phyloP scores from a whole-genome alignment of 768 basidiomycete species.

The Amanita rimosa region DNA sequence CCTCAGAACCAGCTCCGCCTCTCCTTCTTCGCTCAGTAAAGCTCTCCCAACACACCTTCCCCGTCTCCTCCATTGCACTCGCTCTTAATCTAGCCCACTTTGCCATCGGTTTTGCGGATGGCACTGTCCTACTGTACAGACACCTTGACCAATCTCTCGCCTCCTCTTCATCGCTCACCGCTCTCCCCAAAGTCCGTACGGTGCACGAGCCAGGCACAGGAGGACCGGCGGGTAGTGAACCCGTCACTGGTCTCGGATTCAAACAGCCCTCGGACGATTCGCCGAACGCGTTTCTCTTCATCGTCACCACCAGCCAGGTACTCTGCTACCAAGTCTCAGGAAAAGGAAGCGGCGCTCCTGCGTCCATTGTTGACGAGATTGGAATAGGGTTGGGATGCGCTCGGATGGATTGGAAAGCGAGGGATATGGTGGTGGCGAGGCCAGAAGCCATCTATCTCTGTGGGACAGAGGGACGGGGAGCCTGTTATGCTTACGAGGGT shows the following conservation, averaged over 20 bases:
- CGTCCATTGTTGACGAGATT: slow-evolving; percentile 73
- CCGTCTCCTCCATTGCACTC: slow-evolving; percentile 47
- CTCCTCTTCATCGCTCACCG: slow-evolving; percentile 53
- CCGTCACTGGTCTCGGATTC: slow-evolving; percentile 90
- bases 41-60: slow-evolving; percentile 3
- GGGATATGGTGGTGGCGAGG: slow-evolving; percentile 73
- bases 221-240: slow-evolving; percentile 39
- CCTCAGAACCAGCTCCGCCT: too few species aligned
- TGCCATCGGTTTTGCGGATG: slow-evolving; percentile 90
- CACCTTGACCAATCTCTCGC: slow-evolving; percentile 86
- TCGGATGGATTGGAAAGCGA: slow-evolving; percentile 61
- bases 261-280: slow-evolving; percentile 42
- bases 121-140: slow-evolving; percentile 83
- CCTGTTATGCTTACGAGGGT: slow-evolving; percentile 89
- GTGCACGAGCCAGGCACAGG: slow-evolving; percentile 46
- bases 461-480: slow-evolving; percentile 68
- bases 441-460: slow-evolving; percentile 91
- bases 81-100: slow-evolving; percentile 73
- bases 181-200: slow-evolving; percentile 77
- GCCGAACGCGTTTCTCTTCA: slow-evolving; percentile 56
- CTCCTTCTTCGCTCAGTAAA: slow-evolving; percentile 67
- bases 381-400: slow-evolving; percentile 82
- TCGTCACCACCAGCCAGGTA: slow-evolving; percentile 81
- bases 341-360: slow-evolving; percentile 51
- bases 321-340: slow-evolving; percentile 69